Percentiles rank a stretch among this genome's conserved stretches.
phyloP scores from a whole-genome alignment of 2,329 filamentous ascomycete species.

The Xylaria sp. region DNA sequence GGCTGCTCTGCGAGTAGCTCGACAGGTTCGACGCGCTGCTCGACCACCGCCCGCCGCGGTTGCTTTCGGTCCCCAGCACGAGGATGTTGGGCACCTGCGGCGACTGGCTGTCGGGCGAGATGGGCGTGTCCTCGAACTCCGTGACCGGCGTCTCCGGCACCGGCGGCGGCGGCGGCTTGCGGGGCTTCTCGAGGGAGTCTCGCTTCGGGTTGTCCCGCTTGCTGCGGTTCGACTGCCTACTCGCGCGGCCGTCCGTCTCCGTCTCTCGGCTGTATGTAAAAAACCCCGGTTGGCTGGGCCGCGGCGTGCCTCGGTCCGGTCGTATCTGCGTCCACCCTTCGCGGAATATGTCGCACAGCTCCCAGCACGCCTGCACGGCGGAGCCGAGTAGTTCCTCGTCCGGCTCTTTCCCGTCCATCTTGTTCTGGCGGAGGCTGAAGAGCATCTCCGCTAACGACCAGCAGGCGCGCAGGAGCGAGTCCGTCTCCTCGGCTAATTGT shows the following conservation, averaged over 20 bases:
- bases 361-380: slow-evolving; percentile 93
- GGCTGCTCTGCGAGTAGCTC: slow-evolving; percentile 78
- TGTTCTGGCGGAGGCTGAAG: slow-evolving; percentile 87
- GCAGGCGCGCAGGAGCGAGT: slow-evolving; percentile 84
- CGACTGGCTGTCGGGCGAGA: slow-evolving; percentile 81
- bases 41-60: slow-evolving; percentile 79
- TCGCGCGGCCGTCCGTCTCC: slow-evolving; percentile 60
- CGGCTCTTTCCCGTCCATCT: slow-evolving; percentile 74
- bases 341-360: slow-evolving; percentile 91
- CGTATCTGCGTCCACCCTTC: slow-evolving; percentile 91
- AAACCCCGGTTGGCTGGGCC: slow-evolving; percentile 82
- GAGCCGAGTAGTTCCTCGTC: slow-evolving; percentile 89
- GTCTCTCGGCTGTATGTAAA: slow-evolving; percentile 62
- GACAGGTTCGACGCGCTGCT: slow-evolving; percentile 83
- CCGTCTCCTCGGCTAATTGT: slow-evolving; percentile 81
- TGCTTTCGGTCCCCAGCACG: slow-evolving; percentile 77
- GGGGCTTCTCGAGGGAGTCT: slow-evolving; percentile 60
- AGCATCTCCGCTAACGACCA: slow-evolving; percentile 94
- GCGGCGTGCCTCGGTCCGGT: slow-evolving; percentile 85
- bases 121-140: slow-evolving; percentile 90
- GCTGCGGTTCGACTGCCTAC: slow-evolving; percentile 63
- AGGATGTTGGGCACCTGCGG: slow-evolving; percentile 87
- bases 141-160: slow-evolving; percentile 93
- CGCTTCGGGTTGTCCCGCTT: slow-evolving; percentile 66
- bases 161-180: slow-evolving; percentile 57